A percentile compares a stretch with the other conserved stretches of the same genome.
These are phyloP conservation scores for Russula brevipes DNA, from an alignment of 768 basidiomycete genomes.

Conservation along the genomic window DNA sequence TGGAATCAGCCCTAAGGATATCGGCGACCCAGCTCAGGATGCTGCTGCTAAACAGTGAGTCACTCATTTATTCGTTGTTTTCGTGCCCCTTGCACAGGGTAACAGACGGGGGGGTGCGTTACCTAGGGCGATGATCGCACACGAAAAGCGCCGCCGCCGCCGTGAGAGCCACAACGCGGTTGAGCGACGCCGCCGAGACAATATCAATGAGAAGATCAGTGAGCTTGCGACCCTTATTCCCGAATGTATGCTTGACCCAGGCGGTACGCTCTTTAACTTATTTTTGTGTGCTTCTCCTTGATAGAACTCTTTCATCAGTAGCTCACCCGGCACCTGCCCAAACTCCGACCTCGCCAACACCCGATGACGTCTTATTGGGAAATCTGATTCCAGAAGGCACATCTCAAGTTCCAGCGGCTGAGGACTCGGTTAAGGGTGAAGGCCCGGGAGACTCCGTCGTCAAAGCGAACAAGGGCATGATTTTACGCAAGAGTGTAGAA, in stretches of 20 bases:
- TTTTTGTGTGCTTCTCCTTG: background rate
- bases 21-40: constrained; percentile 29
- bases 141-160: constrained; percentile 75
- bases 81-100: background rate
- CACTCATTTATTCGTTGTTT: background rate
- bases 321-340: constrained; percentile 7
- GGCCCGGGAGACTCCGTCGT: constrained; percentile 44
- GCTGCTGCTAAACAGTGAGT: constrained; percentile 39
- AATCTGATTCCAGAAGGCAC: constrained; percentile 21
- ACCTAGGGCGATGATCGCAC: constrained; percentile 50
- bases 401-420: constrained; percentile 15
- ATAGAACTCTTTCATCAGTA: background rate
- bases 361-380: constrained; percentile 25
- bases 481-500: constrained; percentile 62
- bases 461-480: constrained; percentile 95
- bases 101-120: background rate
- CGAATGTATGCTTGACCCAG: constrained; percentile 71
- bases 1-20: constrained; percentile 35
- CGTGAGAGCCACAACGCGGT: constrained; percentile 91
- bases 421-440: constrained; percentile 30
- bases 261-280: constrained; percentile 31
- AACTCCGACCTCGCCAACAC: constrained; percentile 25
- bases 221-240: constrained; percentile 88
- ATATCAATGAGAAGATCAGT: constrained; percentile 93
- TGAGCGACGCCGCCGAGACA: constrained; percentile 79